Base-by-base conservation (phyloP, 257 asterid genomes). In the Solanum raphanifolium region DNA sequence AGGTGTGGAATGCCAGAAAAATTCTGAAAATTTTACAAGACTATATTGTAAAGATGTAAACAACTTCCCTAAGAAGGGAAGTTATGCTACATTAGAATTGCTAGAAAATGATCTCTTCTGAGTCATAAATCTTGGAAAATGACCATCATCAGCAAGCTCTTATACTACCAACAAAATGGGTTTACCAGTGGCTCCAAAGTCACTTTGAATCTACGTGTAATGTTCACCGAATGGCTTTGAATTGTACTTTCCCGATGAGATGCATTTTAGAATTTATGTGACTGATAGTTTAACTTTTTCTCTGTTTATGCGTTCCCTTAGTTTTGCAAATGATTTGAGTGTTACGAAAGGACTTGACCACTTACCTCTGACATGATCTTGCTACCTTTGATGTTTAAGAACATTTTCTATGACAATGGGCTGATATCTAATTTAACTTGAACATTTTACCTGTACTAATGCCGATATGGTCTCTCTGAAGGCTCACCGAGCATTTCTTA, bases 401-500 rank as follows among this genome's bases (percentile, higher is more conserved):
- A 84, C 5, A 25, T 35, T 13, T 23, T 66, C 13, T 60, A 4
- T 84, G 15, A 15, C 65, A 81, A 25, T 46, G 31, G 21, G 55
- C n/a, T 83, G 21, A 31, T 12, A 23, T 81, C 29, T 81, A 27
- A 46, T 81, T 81, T 16, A 46, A 46, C 68, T 29, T 81, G 85
- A 81, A 81, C 29, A 18, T 48, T 82, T 82, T 48, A 72, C 15
- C 66, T 38, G 38, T 74, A 31, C 62, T 31, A 72, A 83, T 88
- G 39, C n/a, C 35, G 3, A 68, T 4, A 18, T 86, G 73, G 73
- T 85, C 38, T 83, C 46, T n/a, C 72, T 86, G 91, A 87, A 91
- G 93, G 91, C 89, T 83, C 92, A 91, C 13, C 91, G 88, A 39
- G 91, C 85, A 83, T 87, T 88, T 78, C 73, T 81, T 25, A 48